Base-by-base conservation (phyloP, 441 rosid genomes). In the Euphorbia corollata region DNA sequence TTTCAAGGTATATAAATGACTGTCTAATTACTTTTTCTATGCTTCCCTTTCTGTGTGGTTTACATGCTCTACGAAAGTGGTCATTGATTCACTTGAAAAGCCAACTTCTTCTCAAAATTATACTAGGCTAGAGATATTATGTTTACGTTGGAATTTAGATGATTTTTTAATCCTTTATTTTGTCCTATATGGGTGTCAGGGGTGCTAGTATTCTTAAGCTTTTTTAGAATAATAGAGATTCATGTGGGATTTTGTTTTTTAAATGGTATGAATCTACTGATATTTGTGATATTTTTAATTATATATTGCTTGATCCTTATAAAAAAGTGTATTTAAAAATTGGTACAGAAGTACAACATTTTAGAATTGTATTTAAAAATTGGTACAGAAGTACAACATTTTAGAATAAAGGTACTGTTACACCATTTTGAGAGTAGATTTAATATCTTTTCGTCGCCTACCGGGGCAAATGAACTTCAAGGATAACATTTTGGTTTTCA, bases 1-100 rank as follows among this genome's bases (percentile, higher is more conserved):
- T 62, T 88, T 85, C 78, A 89, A 89, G 82, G 96, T 88, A 78
- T 74, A 59, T 75, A 54, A 24, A 61, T 75, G 36, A 41, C 34
- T 59, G 20, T 11, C 36, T 32, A 32, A 4, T n/a, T n/a, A n/a
- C n/a, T 39, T 7, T 19, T 56, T 20, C 61, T 63, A 32, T 10
- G 27, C 51, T n/a, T 41, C 24, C 11, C 39, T 30, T 2, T 2
- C 38, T 65, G 43, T 59, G 11, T 22, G 18, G 18, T 13, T 41
- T 56, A 34, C 38, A 30, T 45, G 22, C n/a, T n/a, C 19, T 38
- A 6, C 38, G 4, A 34, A 34, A 6, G 38, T 34, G 38, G 38
- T 34, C 38, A 34, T 34, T 64, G 45, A 50, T 50, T 50, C 1
- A 19, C 54, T 1, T 1, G n/a, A 50, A 50, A 4, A 9, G 22